Evolutionary conservation across 2,329 filamentous ascomycete species (phyloP), one percentile per base, ranked within the genome.

Genomic region (Hymenotorrendiella dingleyae): DNA sequence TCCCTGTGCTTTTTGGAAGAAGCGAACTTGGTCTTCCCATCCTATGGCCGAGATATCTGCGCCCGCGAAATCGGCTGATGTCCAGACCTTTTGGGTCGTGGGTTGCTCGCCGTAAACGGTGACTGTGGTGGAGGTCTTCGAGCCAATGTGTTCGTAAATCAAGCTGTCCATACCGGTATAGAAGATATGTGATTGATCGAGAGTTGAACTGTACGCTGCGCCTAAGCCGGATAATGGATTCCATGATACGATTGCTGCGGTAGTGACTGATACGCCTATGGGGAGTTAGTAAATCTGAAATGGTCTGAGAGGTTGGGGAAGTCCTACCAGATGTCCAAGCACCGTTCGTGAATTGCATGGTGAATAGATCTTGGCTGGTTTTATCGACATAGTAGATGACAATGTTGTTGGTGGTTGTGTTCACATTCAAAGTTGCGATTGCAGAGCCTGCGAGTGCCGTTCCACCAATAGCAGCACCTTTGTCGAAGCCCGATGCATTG

Each of bases 341-440:
- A 26, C 42, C 48, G 6, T 40, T 20, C 9, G 42, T 43, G 34
- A 46, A 55, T 34, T 54, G 43, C 33, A 43, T 45, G 3, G 37
- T 48, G 26, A 37, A 52, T 4, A 55, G 37, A 8, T 37, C 38
- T 36, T 46, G 34, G 1, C 48, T 50, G 27, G 43, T 17, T 16
- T 22, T 19, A 32, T 55, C 53, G 3, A 48, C 42, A 36, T 49
- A 55, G 24, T 54, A 55, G 5, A 55, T 12, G 20, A 50, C 44
- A 26, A 54, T 53, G 19, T 55, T 52, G 35, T 54, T 55, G 3
- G 49, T 54, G 3, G 41, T 48, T 14, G 47, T 37, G 17, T 55
- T 53, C 32, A 50, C 28, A 38, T 55, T 55, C 4, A 54, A 43
- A 6, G 53, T 51, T 8, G 51, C 48, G 4, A 55, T 50, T 3